phyloP scores from a whole-genome alignment of 2,329 filamentous ascomycete species.

The Penicillium vulpinum region DNA sequence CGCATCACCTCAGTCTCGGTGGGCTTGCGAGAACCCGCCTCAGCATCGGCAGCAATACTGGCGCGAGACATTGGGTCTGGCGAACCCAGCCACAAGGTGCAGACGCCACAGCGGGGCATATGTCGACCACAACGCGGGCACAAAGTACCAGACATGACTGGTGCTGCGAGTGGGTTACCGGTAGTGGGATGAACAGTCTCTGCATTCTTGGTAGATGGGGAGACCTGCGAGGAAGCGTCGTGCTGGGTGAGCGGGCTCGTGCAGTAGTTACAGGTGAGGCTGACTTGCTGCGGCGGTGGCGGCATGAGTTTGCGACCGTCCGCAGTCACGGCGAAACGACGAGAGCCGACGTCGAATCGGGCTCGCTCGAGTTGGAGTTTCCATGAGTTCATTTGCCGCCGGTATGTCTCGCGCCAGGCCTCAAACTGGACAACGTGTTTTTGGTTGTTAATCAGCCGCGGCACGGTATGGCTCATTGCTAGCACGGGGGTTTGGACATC shows the following conservation, averaged over 20 bases:
- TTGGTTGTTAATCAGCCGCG: conserved; percentile 57
- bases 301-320: conserved; percentile 52
- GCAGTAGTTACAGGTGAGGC: conserved; percentile 62
- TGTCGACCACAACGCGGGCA: conserved; percentile 63
- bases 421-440: conserved; percentile 55
- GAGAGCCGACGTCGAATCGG: conserved; percentile 60
- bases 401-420: conserved; percentile 63
- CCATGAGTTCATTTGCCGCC: conserved; percentile 62
- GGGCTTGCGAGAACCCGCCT: conserved; percentile 24
- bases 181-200: conserved; percentile 39
- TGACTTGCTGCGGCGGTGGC: conserved; percentile 55
- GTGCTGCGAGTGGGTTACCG: conserved; percentile 38
- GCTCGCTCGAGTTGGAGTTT: conserved; percentile 61
- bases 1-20: conserved; percentile 51
- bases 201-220: conserved; percentile 23
- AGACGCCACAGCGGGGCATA: conserved; percentile 64
- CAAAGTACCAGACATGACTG: conserved; percentile 51
- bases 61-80: conserved; percentile 54
- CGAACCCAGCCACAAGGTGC: conserved; percentile 61
- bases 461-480: conserved; percentile 59
- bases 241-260: conserved; percentile 56
- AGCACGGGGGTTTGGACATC: conserved; percentile 65
- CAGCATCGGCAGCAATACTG: conserved; percentile 37
- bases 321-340: conserved; percentile 52
- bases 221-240: conserved; percentile 35